phyloP scores from a whole-genome alignment of 768 basidiomycete species.

The Lactarius pseudohatsudake region DNA sequence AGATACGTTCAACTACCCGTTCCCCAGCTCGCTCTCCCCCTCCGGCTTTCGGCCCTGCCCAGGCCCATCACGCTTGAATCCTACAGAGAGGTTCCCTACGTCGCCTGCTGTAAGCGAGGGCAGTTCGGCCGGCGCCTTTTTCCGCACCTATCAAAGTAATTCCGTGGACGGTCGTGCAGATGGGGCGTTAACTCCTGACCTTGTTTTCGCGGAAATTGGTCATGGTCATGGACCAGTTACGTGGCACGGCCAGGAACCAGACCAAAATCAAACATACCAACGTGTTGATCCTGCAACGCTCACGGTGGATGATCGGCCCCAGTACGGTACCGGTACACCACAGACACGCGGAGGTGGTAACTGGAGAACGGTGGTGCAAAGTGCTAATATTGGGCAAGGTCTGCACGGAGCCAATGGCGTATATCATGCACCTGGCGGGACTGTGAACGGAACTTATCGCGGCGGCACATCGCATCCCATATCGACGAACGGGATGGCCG shows the following conservation, averaged over 20 bases:
- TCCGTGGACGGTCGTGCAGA: slow-evolving; percentile 37
- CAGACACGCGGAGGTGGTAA: slow-evolving; percentile 3
- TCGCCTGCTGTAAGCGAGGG: slow-evolving; percentile 64
- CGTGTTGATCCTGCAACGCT: slow-evolving; percentile 10
- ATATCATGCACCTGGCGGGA: slow-evolving; percentile 10
- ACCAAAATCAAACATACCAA: slow-evolving; percentile 10
- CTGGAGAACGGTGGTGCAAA: slow-evolving; percentile 4
- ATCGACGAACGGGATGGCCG: slow-evolving; percentile 5
- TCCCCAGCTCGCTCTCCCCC: slow-evolving; percentile 28
- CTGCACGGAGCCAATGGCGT: slow-evolving; percentile 4
- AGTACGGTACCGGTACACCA: background rate
- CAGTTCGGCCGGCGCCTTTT: slow-evolving; percentile 56
- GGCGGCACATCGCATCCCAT: background rate
- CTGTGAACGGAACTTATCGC: slow-evolving; percentile 16
- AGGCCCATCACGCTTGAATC: slow-evolving; percentile 48
- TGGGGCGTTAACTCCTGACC: slow-evolving; percentile 68
- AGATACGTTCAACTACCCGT: slow-evolving; percentile 25
- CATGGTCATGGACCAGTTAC: slow-evolving; percentile 56
- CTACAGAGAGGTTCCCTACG: slow-evolving; percentile 39
- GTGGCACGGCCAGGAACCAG: slow-evolving; percentile 23
- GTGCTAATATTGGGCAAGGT: slow-evolving; percentile 1
- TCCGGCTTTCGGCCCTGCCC: slow-evolving; percentile 37
- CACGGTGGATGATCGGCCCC: slow-evolving; percentile 15
- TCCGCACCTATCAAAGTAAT: slow-evolving; percentile 49
- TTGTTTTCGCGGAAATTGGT: slow-evolving; percentile 74